Evolutionary conservation across 306 rosid species (phyloP), one percentile per base, ranked within the genome.

Genomic region (Prunus dulcis): DNA sequence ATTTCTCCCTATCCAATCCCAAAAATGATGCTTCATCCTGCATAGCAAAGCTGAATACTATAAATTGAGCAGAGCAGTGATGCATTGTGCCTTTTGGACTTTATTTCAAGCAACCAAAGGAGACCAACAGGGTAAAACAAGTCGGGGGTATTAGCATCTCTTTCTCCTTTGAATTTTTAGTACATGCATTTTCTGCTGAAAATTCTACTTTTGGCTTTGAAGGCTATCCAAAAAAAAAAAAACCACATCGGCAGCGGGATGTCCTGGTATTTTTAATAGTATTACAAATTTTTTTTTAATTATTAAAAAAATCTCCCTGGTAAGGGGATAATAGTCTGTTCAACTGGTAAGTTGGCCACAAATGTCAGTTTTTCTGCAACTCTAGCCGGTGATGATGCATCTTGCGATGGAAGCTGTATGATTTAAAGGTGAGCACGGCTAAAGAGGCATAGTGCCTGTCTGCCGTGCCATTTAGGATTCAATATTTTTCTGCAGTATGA

Each of bases 341-440:
- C 96, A 88, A 86, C 89, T 84, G 93, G 91, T 91, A 87, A 91
- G 83, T 89, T 91, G 96, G 92, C 88, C 96, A 81, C 93, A 89
- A 88, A 84, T 85, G 79, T 89, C 95, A 73, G 83, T 86, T 91
- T 92, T 86, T 85, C 97, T 86, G 82, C 97, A 90, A 96, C 97
- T 87, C 90, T 89, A 89, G 91, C 93, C 74, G 93, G 98, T 88
- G 98, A 96, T 88, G 99, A 93, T 89, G 96, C 96, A 87, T 96
- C 99, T 87, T 86, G 88, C 88, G 58, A 87, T 87, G 82, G 92
- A 91, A 89, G 99, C 97, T 82, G 76, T 93, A 82, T 89, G 78
- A 87, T 88, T 86, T 86, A 85, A 96, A 96, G 99, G 99, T 96
- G 99, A 96, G 97, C 99, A 95, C 98, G 98, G 98, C 99, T 92